Evolutionary conservation across 2,329 filamentous ascomycete genomes (phyloP).

Genomic region (Alternaria arbusti): DNA sequence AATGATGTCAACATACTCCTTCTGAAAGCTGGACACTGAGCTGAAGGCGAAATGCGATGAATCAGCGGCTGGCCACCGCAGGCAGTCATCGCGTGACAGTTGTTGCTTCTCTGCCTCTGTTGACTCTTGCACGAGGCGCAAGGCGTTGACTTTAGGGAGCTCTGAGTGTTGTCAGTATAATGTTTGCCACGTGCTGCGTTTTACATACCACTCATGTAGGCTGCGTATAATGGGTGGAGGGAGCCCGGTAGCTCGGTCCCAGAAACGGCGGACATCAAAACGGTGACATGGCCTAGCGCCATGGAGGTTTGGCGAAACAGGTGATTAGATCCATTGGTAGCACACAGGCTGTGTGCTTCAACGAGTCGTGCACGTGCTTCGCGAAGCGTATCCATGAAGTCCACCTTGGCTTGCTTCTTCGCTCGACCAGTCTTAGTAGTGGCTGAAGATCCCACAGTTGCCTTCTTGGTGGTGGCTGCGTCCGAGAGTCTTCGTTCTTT

Average conservation of each 20-base stretch:
- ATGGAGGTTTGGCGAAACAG: slow-evolving; percentile 61
- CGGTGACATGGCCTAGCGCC: slow-evolving; percentile 45
- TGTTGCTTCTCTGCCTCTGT: slow-evolving; percentile 56
- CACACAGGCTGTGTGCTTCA: slow-evolving; percentile 65
- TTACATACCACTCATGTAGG: slow-evolving; percentile 46
- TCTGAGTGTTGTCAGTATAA: slow-evolving; percentile 55
- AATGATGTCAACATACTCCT: slow-evolving; percentile 83
- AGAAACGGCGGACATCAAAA: slow-evolving; percentile 49
- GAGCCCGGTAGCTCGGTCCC: slow-evolving; percentile 36
- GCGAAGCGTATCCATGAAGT: slow-evolving; percentile 66
- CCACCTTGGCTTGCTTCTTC: slow-evolving; percentile 32
- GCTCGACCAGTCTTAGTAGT: slow-evolving; percentile 23
- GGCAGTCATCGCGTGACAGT: slow-evolving; percentile 41
- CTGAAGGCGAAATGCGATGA: slow-evolving; percentile 45
- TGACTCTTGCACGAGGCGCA: slow-evolving; percentile 69
- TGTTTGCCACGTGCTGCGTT: not conserved
- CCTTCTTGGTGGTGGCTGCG: slow-evolving; percentile 19
- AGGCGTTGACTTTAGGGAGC: slow-evolving; percentile 71
- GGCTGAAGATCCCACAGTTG: slow-evolving; percentile 9
- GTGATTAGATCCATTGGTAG: slow-evolving; percentile 60
- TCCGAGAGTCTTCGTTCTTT: slow-evolving; percentile 38
- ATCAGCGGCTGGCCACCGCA: slow-evolving; percentile 51
- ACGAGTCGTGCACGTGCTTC: slow-evolving; percentile 71
- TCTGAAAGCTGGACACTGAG: slow-evolving; percentile 66
- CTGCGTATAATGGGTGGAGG: slow-evolving; percentile 49